Evolutionary conservation across 169 alveolate genomes (phyloP), one percentile per base, ranked within the genome.

Genomic region (Babesia ovata): DNA sequence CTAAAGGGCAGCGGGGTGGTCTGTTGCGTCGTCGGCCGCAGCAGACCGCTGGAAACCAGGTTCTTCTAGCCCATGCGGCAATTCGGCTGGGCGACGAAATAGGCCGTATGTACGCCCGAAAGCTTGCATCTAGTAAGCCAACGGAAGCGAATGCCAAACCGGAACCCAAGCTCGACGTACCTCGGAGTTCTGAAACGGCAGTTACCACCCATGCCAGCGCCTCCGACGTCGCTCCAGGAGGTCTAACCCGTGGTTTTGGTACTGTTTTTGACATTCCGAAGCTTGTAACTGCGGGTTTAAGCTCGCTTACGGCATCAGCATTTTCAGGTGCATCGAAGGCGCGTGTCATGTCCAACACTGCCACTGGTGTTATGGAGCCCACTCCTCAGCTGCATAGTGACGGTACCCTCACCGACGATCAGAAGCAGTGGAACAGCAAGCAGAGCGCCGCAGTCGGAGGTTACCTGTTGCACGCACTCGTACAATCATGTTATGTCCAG

Each of bases 371-470:
- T 11, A 52, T 77, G 75, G 69, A 62, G 58, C 72, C 77, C 42
- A 59, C 70, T 16, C 66, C 76, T 21, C 71, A 57, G 57, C 60
- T 60, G 19, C 77, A 69, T 22, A 42, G 63, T 0, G 60, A 44
- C 58, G 60, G 79, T 1, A 54, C 69, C 17, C 81, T 74, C 12
- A 56, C 62, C 11, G 70, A 63, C 50, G 84, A 83, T n/a, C 52
- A 77, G 39, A 77, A 85, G 46, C 88, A 79, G 44, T 88, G 93
- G 93, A 88, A 84, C 58, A 77, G 86, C 48, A 74, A 65, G 19
- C 89, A 85, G 50, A 83, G 85, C 19, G 93, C 93, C 2, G 79
- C 91, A 28, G 79, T 85, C 14, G 93, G 93, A 2, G 93, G 93
- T 3, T 76, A 81, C 29, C 79, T 88, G 52, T 57, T 88, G 52